Evolutionary conservation across 805 yeast genomes (phyloP).

Genomic region (Candida michaelii): DNA sequence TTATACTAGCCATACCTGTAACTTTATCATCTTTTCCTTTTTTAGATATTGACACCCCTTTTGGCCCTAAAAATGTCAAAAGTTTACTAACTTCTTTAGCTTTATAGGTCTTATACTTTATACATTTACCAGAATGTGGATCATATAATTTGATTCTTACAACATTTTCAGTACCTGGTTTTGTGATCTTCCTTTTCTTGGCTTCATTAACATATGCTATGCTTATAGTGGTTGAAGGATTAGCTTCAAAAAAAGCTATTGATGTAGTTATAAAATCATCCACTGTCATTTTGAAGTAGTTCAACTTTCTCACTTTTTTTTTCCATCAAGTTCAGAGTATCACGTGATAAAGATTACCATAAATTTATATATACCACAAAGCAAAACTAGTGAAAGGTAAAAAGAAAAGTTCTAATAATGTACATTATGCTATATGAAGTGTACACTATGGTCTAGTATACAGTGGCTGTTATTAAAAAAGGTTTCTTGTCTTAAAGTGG

Average conservation of each 20-base stretch:
- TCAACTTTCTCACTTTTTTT: neutral
- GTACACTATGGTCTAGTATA: neutral
- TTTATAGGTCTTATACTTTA: constrained; percentile 57
- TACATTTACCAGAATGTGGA: constrained; percentile 60
- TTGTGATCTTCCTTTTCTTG: constrained; percentile 20
- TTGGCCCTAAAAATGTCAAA: constrained; percentile 71
- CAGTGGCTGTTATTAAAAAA: neutral
- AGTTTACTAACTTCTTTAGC: constrained; percentile 73
- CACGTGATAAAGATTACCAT: constrained; percentile 1
- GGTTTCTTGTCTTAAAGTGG: constrained; percentile 18
- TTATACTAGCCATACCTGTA: constrained; percentile 39
- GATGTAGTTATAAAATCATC: constrained; percentile 15
- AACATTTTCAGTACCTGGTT: constrained; percentile 20
- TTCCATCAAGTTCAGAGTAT: neutral
- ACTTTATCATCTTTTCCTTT: constrained; percentile 17
- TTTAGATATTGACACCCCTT: constrained; percentile 41
- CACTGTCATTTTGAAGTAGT: constrained; percentile 7
- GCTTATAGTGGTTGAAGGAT: constrained; percentile 36
- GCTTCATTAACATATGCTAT: constrained; percentile 35
- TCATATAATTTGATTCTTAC: constrained; percentile 64
- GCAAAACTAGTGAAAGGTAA: neutral
- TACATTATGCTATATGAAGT: neutral
- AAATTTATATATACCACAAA: neutral
- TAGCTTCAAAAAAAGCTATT: constrained; percentile 33
- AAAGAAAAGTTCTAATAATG: neutral